A percentile compares a stretch with the other conserved stretches of the same genome.
phyloP scores from a whole-genome alignment of 2,329 filamentous ascomycete species.

The Apiospora rasikravindrae region DNA sequence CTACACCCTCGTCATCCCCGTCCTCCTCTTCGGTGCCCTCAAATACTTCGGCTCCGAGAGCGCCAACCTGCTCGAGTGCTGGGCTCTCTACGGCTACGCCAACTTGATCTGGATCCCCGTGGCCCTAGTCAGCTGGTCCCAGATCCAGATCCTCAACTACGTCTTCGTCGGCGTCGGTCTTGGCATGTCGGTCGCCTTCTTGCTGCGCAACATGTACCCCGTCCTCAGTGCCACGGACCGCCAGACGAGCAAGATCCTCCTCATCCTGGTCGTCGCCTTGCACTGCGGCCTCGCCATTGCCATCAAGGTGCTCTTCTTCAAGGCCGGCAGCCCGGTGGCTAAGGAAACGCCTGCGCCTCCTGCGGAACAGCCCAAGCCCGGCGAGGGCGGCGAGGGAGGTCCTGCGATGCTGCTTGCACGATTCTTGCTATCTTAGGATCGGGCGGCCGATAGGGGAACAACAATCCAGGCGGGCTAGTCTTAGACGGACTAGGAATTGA shows the following conservation, averaged over 20 bases:
- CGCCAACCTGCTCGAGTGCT: constrained; percentile 92
- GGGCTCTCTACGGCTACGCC: constrained; percentile 92
- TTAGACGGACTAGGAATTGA: not conserved
- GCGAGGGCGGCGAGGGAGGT: constrained; percentile 10
- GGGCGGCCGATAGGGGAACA: not conserved
- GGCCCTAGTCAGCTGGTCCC: constrained; percentile 88
- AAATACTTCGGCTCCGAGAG: constrained; percentile 96
- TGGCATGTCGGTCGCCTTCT: constrained; percentile 79
- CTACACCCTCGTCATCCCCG: constrained; percentile 86
- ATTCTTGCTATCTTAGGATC: constrained; percentile 20
- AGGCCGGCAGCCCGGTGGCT: constrained; percentile 69
- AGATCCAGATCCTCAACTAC: constrained; percentile 87
- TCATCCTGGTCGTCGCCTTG: constrained; percentile 81
- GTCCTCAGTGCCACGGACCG: constrained; percentile 91
- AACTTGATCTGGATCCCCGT: constrained; percentile 98
- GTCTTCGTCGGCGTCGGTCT: constrained; percentile 89
- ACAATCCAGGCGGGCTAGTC: not conserved
- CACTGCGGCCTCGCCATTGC: constrained; percentile 91
- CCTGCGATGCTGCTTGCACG: constrained; percentile 20
- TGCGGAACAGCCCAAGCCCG: constrained; percentile 25
- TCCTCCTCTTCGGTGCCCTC: constrained; percentile 84
- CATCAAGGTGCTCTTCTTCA: constrained; percentile 98
- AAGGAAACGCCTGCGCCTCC: constrained; percentile 20
- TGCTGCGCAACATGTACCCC: constrained; percentile 86
- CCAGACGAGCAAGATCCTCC: constrained; percentile 85